Percentiles rank a stretch among this genome's conserved stretches.
phyloP scores from a whole-genome alignment of 495 filamentous ascomycete genomes.

The Neurospora africana region DNA sequence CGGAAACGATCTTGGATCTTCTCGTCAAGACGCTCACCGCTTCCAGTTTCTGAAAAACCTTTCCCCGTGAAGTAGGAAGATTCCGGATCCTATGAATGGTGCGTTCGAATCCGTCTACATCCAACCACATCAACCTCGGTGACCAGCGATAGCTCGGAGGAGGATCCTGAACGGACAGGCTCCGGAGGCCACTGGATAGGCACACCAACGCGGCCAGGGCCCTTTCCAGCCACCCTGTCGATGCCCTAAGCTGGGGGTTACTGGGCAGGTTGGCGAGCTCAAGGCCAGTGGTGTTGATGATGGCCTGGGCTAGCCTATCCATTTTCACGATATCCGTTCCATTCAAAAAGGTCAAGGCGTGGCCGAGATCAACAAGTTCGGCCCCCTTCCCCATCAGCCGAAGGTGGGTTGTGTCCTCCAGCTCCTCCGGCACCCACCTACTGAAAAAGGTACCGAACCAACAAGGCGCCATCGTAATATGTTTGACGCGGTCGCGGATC shows the following conservation, averaged over 20 bases:
- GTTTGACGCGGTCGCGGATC: neutral
- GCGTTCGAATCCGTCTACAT: neutral
- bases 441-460: too few species aligned
- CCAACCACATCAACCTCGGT: neutral
- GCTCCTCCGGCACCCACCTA: too few species aligned
- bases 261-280: neutral
- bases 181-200: neutral
- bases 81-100: neutral
- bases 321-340: neutral
- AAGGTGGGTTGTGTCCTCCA: neutral
- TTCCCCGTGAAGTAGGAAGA: neutral
- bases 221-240: neutral
- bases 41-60: neutral
- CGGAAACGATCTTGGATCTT: neutral
- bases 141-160: neutral
- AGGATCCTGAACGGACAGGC: neutral
- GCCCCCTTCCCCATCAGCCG: neutral
- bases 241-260: fast-evolving
- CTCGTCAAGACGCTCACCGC: neutral
- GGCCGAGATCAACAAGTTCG: fast-evolving
- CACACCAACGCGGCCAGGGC: neutral
- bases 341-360: neutral
- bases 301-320: neutral
- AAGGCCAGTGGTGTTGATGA: neutral
- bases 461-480: neutral